Base-by-base conservation (phyloP, 1,284 basidiomycete species). In the Vanrija humicola region DNA sequence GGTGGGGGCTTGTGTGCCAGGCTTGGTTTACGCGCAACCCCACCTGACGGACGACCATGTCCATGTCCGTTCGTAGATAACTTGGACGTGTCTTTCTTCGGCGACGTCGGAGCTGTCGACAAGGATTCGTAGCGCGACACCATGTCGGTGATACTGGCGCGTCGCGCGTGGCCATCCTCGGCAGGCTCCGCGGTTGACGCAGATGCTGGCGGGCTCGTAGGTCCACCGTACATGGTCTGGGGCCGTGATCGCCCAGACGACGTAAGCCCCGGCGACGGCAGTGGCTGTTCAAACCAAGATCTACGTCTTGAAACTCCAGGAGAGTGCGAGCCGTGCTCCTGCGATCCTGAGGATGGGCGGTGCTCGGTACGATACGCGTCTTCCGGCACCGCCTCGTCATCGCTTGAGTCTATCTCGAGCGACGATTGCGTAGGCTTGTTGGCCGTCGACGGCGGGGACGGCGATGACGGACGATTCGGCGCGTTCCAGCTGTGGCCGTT, bases 71-170 rank as follows among this genome's bases (percentile, higher is more conserved):
- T 34, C 12, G 34, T 12, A 7, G 28, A 28, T 34, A 15, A 5
- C 2, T 1, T 12, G 14, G 14, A 34, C 12, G 9, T 34, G 34
- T 34, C 34, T 15, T 34, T 34, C 34, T 34, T 34, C 12, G 34
- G 44, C 26, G n/a, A 46, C 44, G 34, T 14, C 4, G 34, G 44
- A 55, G 9, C 34, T 10, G 34, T 34, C 9, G 34, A 56, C 47
- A 74, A 50, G n/a, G 55, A 49, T 53, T 74, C 72, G 61, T 69
- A 73, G 39, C 61, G 64, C 14, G 68, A 64, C 6, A 75, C 66
- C 15, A 77, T 72, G 45, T 71, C 69, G 46, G 67, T 72, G 52
- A 77, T 72, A 18, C 71, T 72, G n/a, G 68, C 66, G 49, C 70
- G 70, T 8, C 72, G 64, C 3, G 40, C 43, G 50, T 71, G 70